Evolutionary conservation across 2,329 filamentous ascomycete species (phyloP).

Genomic region (Cercospora sp.): DNA sequence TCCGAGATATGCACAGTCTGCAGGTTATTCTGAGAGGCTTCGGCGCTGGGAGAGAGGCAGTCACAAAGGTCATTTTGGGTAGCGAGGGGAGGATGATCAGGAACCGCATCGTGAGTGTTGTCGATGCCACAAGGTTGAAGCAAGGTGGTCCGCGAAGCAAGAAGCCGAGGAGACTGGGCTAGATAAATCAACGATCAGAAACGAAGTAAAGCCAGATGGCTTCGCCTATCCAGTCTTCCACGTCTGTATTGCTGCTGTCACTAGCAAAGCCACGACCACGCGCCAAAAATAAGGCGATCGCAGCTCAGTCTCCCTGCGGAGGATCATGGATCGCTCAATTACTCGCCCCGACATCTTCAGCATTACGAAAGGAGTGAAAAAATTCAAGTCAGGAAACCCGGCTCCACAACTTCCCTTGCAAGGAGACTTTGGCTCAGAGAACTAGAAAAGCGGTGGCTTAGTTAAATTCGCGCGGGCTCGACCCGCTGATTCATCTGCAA

Average conservation of each 20-base stretch:
- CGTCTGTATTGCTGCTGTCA: not conserved
- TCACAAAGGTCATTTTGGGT: conserved; percentile 84
- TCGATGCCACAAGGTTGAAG: conserved; percentile 86
- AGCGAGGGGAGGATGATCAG: conserved; percentile 77
- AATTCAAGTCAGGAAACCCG: not conserved
- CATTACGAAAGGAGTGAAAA: not conserved
- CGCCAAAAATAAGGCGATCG: not conserved
- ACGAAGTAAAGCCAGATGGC: not conserved
- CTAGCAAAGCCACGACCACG: not conserved
- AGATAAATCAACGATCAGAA: conserved; percentile 6
- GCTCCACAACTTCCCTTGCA: not conserved
- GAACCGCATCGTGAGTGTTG: conserved; percentile 72
- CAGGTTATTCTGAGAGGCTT: conserved; percentile 85
- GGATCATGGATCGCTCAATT: not conserved
- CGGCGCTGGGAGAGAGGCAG: conserved; percentile 81
- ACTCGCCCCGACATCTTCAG: not conserved
- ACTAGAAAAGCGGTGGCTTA: not conserved
- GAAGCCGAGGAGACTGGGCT: conserved; percentile 78
- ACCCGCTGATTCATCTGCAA: not conserved
- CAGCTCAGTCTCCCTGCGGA: not conserved
- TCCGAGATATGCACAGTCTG: conserved; percentile 71
- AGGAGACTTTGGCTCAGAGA: not conserved
- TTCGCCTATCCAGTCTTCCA: not conserved
- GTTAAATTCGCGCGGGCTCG: not conserved
- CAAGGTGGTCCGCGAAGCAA: conserved; percentile 90